These are phyloP conservation scores for Pueraria montana DNA, from an alignment of 306 rosid genomes.

Conservation along the genomic window DNA sequence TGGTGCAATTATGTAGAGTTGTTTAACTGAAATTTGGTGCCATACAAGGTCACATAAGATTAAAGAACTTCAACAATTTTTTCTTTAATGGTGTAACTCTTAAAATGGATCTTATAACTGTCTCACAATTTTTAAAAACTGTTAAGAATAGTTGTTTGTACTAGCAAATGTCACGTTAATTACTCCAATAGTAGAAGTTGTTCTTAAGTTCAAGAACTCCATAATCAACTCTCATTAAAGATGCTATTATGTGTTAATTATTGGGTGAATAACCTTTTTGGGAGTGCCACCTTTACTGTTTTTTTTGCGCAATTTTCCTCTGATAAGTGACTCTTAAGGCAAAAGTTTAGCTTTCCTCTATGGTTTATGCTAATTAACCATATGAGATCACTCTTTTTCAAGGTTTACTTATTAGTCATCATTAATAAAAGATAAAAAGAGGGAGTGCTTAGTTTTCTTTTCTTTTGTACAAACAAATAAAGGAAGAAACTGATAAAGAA, in stretches of 20 bases:
- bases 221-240: not conserved
- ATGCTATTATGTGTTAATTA: not conserved
- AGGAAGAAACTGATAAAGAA: constrained; percentile 31
- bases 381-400: not conserved
- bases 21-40: not conserved
- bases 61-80: not conserved
- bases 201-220: no score
- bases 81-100: not conserved
- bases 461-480: constrained; percentile 3
- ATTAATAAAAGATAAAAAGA: not conserved
- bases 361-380: not conserved
- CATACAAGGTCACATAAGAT: not conserved
- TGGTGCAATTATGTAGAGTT: not conserved
- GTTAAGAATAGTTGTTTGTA: not conserved
- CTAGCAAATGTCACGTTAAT: not conserved
- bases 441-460: not conserved
- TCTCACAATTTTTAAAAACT: no score
- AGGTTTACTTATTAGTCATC: not conserved
- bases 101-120: not conserved
- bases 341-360: not conserved
- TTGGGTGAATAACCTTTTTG: not conserved
- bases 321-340: not conserved
- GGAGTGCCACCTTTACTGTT: not conserved
- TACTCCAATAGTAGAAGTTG: not conserved
- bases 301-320: not conserved